A percentile compares a stretch with the other conserved stretches of the same genome.
Evolutionary conservation across 192 early-diverging fungal genomes (phyloP).

Genomic region (Backusella circina): DNA sequence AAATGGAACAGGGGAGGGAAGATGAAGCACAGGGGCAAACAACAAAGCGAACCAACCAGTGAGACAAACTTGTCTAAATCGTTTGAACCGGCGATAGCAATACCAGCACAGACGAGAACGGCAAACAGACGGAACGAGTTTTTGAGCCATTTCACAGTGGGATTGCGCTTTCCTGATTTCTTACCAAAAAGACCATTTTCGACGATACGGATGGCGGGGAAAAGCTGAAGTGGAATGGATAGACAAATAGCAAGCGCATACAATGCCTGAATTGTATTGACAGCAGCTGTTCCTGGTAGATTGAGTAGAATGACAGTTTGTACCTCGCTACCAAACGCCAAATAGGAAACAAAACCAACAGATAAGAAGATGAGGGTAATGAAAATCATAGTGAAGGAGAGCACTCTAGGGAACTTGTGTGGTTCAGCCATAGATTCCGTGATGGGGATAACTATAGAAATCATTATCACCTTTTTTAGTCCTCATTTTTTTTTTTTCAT

Average conservation of each 20-base stretch:
- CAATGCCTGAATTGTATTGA: slow-evolving; percentile 66
- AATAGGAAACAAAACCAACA: slow-evolving; percentile 74
- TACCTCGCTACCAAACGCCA: slow-evolving; percentile 79
- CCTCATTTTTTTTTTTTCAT: too few species aligned
- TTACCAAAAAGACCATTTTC: slow-evolving; percentile 66
- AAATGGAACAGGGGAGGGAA: slow-evolving; percentile 87
- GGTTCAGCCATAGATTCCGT: slow-evolving; percentile 81
- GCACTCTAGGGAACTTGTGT: slow-evolving; percentile 70
- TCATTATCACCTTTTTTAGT: neutral
- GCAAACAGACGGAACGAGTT: slow-evolving; percentile 65
- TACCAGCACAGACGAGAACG: slow-evolving; percentile 56
- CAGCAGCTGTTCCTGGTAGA: slow-evolving; percentile 61
- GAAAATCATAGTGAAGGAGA: slow-evolving; percentile 62
- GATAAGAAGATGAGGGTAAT: slow-evolving; percentile 68
- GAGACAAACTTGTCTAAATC: slow-evolving; percentile 89
- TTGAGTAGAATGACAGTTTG: slow-evolving; percentile 83
- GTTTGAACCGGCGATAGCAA: slow-evolving; percentile 68
- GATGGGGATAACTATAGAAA: slow-evolving; percentile 51
- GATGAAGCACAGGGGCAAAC: slow-evolving; percentile 71
- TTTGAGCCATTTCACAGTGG: slow-evolving; percentile 70
- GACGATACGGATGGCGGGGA: slow-evolving; percentile 83
- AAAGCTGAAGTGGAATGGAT: slow-evolving; percentile 81
- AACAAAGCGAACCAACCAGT: slow-evolving; percentile 77
- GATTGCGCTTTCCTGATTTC: slow-evolving; percentile 64
- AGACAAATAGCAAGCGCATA: slow-evolving; percentile 88